A percentile compares a stretch with the other conserved stretches of the same genome.
Conservation (phyloP, 2,329 filamentous ascomycete genomes). For the Thermoascus crustaceus region DNA sequence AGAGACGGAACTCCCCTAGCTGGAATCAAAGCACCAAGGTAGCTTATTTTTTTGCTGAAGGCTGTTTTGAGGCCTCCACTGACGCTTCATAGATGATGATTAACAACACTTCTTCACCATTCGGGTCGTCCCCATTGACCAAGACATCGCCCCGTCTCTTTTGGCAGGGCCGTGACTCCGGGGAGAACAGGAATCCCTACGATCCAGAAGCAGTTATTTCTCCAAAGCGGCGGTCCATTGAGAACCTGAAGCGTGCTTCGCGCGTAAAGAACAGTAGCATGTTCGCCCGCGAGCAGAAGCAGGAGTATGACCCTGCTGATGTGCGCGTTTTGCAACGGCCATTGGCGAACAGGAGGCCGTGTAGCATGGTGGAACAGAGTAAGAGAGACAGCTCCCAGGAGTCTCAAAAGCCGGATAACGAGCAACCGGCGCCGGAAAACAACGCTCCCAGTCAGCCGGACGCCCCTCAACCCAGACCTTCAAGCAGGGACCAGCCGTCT, state of each 20-base stretch:
- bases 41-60: slow-evolving; percentile 20
- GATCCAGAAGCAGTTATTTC: slow-evolving; percentile 58
- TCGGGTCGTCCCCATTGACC: slow-evolving; percentile 76
- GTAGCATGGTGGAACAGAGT: no score
- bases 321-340: slow-evolving; percentile 74
- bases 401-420: slow-evolving; percentile 5
- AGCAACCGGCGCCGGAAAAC: slow-evolving; percentile 12
- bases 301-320: slow-evolving; percentile 80
- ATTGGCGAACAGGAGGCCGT: slow-evolving; percentile 54
- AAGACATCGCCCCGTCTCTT: slow-evolving; percentile 66
- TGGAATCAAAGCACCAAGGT: slow-evolving; percentile 72
- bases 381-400: slow-evolving; percentile 63
- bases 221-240: slow-evolving; percentile 79
- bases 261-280: slow-evolving; percentile 98
- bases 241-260: slow-evolving; percentile 88
- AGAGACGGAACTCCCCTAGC: slow-evolving; percentile 84
- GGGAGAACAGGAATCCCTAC: slow-evolving; percentile 60
- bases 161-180: slow-evolving; percentile 72
- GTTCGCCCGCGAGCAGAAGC: slow-evolving; percentile 83
- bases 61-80: slow-evolving; percentile 6
- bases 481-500: slow-evolving; percentile 64
- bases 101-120: slow-evolving; percentile 69
- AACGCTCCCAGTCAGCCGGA: no score
- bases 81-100: slow-evolving; percentile 54
- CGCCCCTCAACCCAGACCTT: slow-evolving; percentile 37